phyloP scores from a whole-genome alignment of 169 alveolate species.

The Plasmodium sp. region DNA sequence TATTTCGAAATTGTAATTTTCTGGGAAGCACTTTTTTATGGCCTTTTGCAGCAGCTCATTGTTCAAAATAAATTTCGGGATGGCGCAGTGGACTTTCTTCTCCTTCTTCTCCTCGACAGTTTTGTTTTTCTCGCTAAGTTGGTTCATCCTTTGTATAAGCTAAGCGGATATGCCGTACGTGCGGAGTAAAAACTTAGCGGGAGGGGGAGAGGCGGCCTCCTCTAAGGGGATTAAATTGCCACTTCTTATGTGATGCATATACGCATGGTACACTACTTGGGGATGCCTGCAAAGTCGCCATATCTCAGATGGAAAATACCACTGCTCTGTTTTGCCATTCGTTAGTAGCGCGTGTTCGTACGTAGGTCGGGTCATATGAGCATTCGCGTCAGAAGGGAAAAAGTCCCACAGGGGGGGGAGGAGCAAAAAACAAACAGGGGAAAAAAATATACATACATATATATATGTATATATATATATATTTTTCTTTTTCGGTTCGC shows the following conservation, averaged over 20 bases:
- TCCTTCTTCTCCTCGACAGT: background rate
- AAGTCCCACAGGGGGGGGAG: background rate
- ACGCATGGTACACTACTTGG: background rate
- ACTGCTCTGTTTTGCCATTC: background rate
- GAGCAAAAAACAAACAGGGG: background rate
- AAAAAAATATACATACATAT: background rate
- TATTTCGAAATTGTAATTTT: conserved; percentile 96
- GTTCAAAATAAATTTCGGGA: conserved; percentile 72
- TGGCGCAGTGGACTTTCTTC: conserved; percentile 52
- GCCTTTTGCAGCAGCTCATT: conserved; percentile 80
- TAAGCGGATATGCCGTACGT: background rate
- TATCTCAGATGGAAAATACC: background rate
- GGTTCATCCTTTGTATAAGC: background rate
- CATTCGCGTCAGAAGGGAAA: background rate
- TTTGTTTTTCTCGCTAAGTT: background rate
- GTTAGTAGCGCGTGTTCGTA: background rate
- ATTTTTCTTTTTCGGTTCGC: background rate
- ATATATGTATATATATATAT: too few relatives aligned
- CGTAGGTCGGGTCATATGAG: background rate
- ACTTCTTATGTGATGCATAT: background rate
- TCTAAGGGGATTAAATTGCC: background rate
- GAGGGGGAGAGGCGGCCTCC: background rate
- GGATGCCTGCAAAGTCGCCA: background rate
- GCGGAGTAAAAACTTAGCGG: background rate
- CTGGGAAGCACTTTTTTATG: conserved; percentile 91